A percentile compares a stretch with the other conserved stretches of the same genome.
Evolutionary conservation across 345 rosid genomes (phyloP).

Genomic region (Draba incana): DNA sequence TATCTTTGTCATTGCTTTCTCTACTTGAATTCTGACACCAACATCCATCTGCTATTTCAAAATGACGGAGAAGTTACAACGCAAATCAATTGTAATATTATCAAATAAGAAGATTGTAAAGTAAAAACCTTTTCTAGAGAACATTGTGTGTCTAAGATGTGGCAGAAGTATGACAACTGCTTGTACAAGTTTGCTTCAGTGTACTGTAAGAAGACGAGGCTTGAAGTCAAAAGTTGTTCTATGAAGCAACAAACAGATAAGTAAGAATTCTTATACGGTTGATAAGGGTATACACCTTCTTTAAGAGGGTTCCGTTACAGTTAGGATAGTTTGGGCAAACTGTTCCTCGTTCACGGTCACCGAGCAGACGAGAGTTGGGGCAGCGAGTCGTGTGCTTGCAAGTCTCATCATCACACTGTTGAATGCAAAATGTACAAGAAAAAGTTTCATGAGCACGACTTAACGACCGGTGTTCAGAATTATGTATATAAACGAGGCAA

Average conservation of each 20-base stretch:
- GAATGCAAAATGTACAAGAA: constrained; percentile 27
- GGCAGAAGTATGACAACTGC: constrained; percentile 86
- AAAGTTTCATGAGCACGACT: constrained; percentile 5
- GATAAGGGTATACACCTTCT: constrained; percentile 57
- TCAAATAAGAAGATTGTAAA: neutral
- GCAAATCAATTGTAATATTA: neutral
- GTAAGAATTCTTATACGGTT: neutral
- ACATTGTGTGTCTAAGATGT: constrained; percentile 67
- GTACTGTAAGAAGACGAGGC: constrained; percentile 50
- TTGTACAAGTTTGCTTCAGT: constrained; percentile 89
- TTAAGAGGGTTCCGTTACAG: constrained; percentile 75
- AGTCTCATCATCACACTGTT: constrained; percentile 94
- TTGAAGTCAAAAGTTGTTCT: neutral
- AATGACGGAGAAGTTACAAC: neutral
- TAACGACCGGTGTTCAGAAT: constrained; percentile 10
- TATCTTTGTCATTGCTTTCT: constrained; percentile 62
- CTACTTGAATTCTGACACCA: constrained; percentile 52
- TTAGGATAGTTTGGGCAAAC: constrained; percentile 94
- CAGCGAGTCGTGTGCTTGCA: constrained; percentile 81
- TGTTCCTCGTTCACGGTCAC: constrained; percentile 94
- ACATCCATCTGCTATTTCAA: constrained; percentile 57
- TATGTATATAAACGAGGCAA: constrained; percentile 9
- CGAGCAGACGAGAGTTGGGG: constrained; percentile 63
- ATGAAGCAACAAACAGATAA: constrained; percentile 5
- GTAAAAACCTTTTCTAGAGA: constrained; percentile 71